Base-by-base conservation (phyloP, 139 green algal species). In the Spirogloea muscicola region DNA sequence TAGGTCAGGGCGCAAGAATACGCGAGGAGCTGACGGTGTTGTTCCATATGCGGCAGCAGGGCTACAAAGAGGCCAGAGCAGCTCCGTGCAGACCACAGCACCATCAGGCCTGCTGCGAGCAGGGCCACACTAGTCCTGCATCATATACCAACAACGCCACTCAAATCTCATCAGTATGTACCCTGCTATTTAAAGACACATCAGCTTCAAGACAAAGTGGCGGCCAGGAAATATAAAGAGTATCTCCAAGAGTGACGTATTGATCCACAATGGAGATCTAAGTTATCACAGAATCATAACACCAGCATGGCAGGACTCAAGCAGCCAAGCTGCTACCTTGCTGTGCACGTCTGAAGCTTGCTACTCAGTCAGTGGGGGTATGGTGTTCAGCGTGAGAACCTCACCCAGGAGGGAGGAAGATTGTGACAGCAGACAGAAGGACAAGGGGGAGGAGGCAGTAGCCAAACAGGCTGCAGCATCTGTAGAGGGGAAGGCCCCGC, bases 381-480 rank as follows among this genome's bases (percentile, higher is more conserved):
- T 40, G 36, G 34, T 25, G 1, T 40, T 3, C 10, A 40, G 44
- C 1, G 31, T 7, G 27, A 13, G 25, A 9, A 10, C 52, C 82
- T 68, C 64, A 92, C 89, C 80, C 85, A 18, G 6, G 31, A 0
- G 91, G 91, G 33, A 94, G 63, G 6, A 96, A 55, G 29, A 97
- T 79, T 0, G 84, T 79, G 7, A 87, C 10, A 0, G 88, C 66
- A 1, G 83, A 87, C 74, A 90, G 86, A 2, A 89, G 39, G 6
- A 95, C 77, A 21, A 96, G 70, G 3, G 92, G 92, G 41, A 97
- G 72, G 73, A 96, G 79, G 69, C 88, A 87, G 74, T 97, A 97
- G 64, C 92, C 92, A 36, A 93, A 66, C 39, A 96, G 74, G 72
- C 91, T 97, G 70, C 87, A 94, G 74, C 82, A 87, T 69, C 67